These are phyloP conservation scores for Penicillium riverlandense DNA, from an alignment of 495 filamentous ascomycete species.

Conservation along the genomic window DNA sequence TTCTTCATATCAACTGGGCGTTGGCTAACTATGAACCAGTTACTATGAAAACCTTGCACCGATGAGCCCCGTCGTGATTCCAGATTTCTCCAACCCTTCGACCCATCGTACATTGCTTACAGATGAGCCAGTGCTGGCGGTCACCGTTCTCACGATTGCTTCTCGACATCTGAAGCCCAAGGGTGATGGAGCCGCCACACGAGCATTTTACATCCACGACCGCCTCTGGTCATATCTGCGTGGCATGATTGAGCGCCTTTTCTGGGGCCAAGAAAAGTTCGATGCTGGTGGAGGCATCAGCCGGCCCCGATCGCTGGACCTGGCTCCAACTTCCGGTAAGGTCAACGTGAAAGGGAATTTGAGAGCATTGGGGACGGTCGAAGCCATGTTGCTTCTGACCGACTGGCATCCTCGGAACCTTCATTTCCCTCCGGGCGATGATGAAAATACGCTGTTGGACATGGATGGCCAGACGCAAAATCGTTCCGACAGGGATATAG, in stretches of 20 bases:
- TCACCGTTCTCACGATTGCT: conserved; percentile 84
- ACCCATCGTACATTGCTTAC: conserved; percentile 71
- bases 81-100: conserved; percentile 67
- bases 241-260: conserved; percentile 86
- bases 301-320: conserved; percentile 52
- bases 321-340: conserved; percentile 48
- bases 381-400: conserved; percentile 85
- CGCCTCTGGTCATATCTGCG: conserved; percentile 92
- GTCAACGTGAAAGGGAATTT: conserved; percentile 62
- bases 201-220: conserved; percentile 88
- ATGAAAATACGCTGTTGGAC: conserved; percentile 54
- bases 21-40: not conserved
- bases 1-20: too few relatives aligned
- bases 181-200: conserved; percentile 73
- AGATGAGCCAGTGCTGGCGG: conserved; percentile 84
- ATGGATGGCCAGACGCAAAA: conserved; percentile 38
- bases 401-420: conserved; percentile 95
- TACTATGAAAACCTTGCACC: conserved; percentile 88
- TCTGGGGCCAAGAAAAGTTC: conserved; percentile 94
- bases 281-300: conserved; percentile 80
- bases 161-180: conserved; percentile 75
- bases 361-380: conserved; percentile 85
- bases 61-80: conserved; percentile 83
- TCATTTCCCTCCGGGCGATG: conserved; percentile 88
- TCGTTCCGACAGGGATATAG: conserved; percentile 25